Base-by-base conservation (phyloP, 306 rosid species). In the Dalbergia cochinchinensis region DNA sequence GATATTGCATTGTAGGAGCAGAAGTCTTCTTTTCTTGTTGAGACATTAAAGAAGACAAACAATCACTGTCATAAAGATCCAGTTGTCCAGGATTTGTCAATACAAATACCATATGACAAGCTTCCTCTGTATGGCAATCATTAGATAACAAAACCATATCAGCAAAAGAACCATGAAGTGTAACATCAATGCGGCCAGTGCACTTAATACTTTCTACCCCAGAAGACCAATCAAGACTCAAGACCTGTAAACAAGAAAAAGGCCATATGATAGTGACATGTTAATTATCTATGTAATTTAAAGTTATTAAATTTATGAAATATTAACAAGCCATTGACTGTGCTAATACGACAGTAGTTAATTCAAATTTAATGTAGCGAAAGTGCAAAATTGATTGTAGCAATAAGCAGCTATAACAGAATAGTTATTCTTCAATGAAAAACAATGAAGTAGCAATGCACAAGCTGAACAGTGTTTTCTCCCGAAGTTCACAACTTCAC, bases 31-130 rank as follows among this genome's bases (percentile, higher is more conserved):
- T 90, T 85, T 77, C 84, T 82, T 83, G 79, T 58, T 81, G 82
- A 79, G 94, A 84, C 82, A 86, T 80, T 63, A 82, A 71, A 80
- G 90, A 83, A 71, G 90, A 86, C 86, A 92, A 79, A 86, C 69
- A 87, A 73, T 84, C 73, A 57, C 72, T 55, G 67, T 86, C 86
- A 69, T 92, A 91, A 79, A 85, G 86, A 74, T 90, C 84, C 84
- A 94, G 79, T 79, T 89, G 91, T 78, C 98, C 98, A 73, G 90
- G 93, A 89, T 73, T 94, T 80, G 94, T 90, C 88, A 94, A 82
- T 50, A 85, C 85, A 86, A 85, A 84, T 68, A 94, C 76, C 86
- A 84, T 82, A 84, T 83, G 72, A 86, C 72, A 78, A 64, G 83
- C 84, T 35, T 53, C 83, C 80, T 82, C 89, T 18, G 66, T 62